Evolutionary conservation across 2,329 filamentous ascomycete species (phyloP), one percentile per base, ranked within the genome.

Genomic region (Proliferodiscus dingleyae): DNA sequence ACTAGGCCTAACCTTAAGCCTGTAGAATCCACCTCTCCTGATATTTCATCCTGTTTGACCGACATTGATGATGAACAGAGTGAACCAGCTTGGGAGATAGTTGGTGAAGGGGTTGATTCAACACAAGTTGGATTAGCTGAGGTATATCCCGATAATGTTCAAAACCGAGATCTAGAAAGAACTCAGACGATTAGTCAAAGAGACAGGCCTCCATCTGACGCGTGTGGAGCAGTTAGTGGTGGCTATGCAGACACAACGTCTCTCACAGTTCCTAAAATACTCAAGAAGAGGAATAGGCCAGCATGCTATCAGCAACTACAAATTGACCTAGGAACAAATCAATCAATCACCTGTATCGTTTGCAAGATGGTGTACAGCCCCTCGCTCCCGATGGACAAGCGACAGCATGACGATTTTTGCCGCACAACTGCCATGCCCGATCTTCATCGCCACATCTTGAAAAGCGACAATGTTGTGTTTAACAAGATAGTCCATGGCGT

Each of bases 361-460:
- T 59, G 55, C 38, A 36, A 36, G 6, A 51, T 55, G 44, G 21
- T 41, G 1, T 59, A 55, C 43, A 46, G 55, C 10, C 37, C 33
- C 8, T 47, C 51, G 11, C 24, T 43, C 18, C 6, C 34, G 1
- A 23, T 39, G 0, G 56, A 59, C 24, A 22, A 34, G 13, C 37
- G 40, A 13, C 18, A 28, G 5, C 54, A 58, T 28, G 42, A 36
- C 7, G 26, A 32, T 10, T 24, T n/a, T 19, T 49, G 46, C 18
- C 22, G 16, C 11, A n/a, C 26, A 7, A 11, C 18, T 18, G 18
- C 23, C 15, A 13, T 36, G 10, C 41, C 34, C 13, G 13, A n/a
- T 10, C 16, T 36, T 9, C 29, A n/a, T 11, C 19, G 40, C n/a
- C 13, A 10, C 5, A 29, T 28, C 34, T 15, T 22, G 7, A 37